A percentile compares a stretch with the other conserved stretches of the same genome.
Conservation (phyloP, 305 asterid genomes). For the Salvia sclarea region DNA sequence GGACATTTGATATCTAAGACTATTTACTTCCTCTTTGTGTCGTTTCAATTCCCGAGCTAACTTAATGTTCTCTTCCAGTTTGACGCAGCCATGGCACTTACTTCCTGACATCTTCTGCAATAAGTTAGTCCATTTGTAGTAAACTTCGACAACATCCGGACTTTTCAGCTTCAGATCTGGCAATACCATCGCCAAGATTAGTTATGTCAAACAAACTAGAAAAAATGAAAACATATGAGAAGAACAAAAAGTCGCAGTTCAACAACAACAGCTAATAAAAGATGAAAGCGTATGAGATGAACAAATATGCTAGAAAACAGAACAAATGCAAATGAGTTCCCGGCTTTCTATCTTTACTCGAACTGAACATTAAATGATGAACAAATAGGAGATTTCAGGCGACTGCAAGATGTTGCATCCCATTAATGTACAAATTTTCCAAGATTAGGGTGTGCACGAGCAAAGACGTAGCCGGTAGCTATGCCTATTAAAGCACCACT, state of each 20-base stretch:
- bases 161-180: constrained; percentile 92
- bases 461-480: not conserved
- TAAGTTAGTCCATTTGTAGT: constrained; percentile 65
- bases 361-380: not conserved
- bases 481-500: not conserved
- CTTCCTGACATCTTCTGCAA: constrained; percentile 85
- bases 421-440: not conserved
- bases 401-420: constrained; percentile 6
- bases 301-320: constrained; percentile 11
- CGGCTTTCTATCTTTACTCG: constrained; percentile 1
- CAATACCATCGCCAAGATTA: constrained; percentile 35
- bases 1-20: constrained; percentile 83
- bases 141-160: constrained; percentile 58
- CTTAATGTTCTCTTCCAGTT: constrained; percentile 77
- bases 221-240: constrained; percentile 22
- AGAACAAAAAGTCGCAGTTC: constrained; percentile 25
- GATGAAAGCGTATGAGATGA: constrained; percentile 17
- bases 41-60: constrained; percentile 69
- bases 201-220: constrained; percentile 13
- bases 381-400: constrained; percentile 19
- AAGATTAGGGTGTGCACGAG: not conserved
- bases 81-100: constrained; percentile 90
- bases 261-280: constrained; percentile 6
- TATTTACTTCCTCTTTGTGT: constrained; percentile 73
- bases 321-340: not conserved